A percentile compares a stretch with the other conserved stretches of the same genome.
Evolutionary conservation across 2,329 filamentous ascomycete species (phyloP).

Genomic region (Colletotrichum costaricense): DNA sequence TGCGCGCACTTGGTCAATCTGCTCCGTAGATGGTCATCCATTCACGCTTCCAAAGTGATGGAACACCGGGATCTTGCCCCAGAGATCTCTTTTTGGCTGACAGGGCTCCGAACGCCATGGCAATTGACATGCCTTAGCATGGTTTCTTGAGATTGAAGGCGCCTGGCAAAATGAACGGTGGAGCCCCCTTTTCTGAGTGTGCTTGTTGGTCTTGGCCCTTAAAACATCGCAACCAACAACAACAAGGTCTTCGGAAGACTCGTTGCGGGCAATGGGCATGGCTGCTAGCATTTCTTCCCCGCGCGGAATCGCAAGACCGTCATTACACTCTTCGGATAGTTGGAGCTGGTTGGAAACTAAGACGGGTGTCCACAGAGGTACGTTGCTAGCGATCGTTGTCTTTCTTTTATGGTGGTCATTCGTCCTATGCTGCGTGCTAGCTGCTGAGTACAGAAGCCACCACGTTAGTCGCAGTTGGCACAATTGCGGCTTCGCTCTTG

Average conservation of each 20-base stretch:
- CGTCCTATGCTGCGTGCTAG: background rate
- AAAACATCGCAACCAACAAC: background rate
- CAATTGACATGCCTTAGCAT: background rate
- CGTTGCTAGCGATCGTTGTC: background rate
- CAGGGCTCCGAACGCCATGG: background rate
- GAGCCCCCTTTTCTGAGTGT: background rate
- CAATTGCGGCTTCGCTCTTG: constrained; percentile 3
- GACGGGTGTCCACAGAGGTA: background rate
- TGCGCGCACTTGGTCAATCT: background rate
- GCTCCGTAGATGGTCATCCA: background rate
- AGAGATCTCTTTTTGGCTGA: background rate
- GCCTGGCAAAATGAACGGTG: constrained; percentile 10
- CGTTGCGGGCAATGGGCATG: background rate
- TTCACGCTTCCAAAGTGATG: background rate
- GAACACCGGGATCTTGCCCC: background rate
- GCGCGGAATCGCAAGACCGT: background rate
- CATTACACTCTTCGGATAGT: background rate
- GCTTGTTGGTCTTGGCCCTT: background rate
- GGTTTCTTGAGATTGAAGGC: constrained; percentile 3
- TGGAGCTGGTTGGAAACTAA: background rate
- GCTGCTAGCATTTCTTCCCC: background rate
- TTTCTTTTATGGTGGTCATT: background rate
- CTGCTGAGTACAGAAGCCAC: background rate
- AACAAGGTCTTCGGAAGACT: background rate
- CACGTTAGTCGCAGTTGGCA: background rate